A percentile compares a stretch with the other conserved stretches of the same genome.
These are phyloP conservation scores for Fusarium cicatricum DNA, from an alignment of 2,329 filamentous ascomycete genomes.

Conservation along the genomic window DNA sequence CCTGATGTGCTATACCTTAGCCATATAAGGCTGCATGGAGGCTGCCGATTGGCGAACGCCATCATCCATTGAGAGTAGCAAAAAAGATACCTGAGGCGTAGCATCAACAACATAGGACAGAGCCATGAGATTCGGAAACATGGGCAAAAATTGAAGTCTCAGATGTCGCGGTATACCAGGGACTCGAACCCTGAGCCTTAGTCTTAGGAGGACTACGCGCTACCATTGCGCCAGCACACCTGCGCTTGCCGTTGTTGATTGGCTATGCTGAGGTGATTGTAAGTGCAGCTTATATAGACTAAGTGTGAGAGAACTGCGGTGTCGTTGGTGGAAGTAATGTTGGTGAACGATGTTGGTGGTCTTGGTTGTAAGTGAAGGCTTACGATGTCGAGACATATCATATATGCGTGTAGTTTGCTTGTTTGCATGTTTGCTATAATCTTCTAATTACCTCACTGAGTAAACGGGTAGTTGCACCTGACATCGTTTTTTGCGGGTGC, in stretches of 20 bases:
- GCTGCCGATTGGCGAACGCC: too few relatives aligned
- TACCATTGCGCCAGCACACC: conserved; percentile 51
- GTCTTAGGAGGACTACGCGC: conserved; percentile 53
- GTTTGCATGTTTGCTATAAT: background rate
- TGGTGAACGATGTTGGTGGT: background rate
- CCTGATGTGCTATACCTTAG: too few relatives aligned
- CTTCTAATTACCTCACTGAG: background rate
- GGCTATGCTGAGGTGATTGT: conserved; percentile 1
- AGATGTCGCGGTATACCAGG: conserved; percentile 44
- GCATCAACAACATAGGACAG: background rate
- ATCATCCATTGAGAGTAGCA: too few relatives aligned
- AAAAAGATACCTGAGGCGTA: too few relatives aligned
- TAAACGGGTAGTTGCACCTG: conserved; percentile 1
- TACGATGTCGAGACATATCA: background rate
- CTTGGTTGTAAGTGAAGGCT: background rate
- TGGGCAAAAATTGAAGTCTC: background rate
- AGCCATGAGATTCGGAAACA: background rate
- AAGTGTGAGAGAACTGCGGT: too few relatives aligned
- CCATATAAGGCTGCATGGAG: too few relatives aligned
- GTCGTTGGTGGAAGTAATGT: too few relatives aligned
- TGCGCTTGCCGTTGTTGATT: conserved; percentile 28
- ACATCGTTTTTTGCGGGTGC: background rate
- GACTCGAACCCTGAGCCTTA: conserved; percentile 53
- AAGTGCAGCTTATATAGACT: conserved; percentile 14
- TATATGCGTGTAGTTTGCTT: background rate